Percentiles rank a stretch among this genome's conserved stretches.
phyloP scores from a whole-genome alignment of 164 flowering plant genomes.

The Vitis cinerea region DNA sequence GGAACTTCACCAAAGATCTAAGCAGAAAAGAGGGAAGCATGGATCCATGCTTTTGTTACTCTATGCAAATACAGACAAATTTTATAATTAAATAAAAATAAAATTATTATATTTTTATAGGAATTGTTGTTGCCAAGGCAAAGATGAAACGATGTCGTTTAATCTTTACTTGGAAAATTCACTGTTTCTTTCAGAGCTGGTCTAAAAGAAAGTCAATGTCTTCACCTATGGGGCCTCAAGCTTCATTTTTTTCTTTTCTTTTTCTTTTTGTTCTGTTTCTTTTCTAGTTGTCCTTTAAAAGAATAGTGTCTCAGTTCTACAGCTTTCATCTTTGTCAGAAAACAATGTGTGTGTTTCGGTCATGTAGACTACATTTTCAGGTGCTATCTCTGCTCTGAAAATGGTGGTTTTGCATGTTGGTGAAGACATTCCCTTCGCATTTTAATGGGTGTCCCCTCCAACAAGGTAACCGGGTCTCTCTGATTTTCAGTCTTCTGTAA shows the following conservation, averaged over 20 bases:
- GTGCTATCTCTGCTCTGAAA: conserved; percentile 11
- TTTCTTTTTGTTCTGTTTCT: conserved; percentile 10
- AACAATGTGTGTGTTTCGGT: conserved; percentile 11
- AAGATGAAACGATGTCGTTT: too few species aligned
- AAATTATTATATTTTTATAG: too few species aligned
- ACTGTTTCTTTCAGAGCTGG: too few species aligned
- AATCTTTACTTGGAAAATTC: too few species aligned
- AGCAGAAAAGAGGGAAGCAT: too few species aligned
- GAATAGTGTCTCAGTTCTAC: conserved; percentile 15
- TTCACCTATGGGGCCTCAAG: conserved; percentile 9
- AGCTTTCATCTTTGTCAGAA: conserved; percentile 18
- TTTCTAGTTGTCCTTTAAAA: conserved; percentile 8
- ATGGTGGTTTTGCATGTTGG: conserved; percentile 8
- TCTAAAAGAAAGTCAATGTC: conserved; percentile 6
- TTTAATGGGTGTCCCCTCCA: conserved; percentile 6
- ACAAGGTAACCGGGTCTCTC: conserved; percentile 5
- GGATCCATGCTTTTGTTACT: too few species aligned
- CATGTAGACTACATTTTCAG: conserved; percentile 7
- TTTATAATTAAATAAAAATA: too few species aligned
- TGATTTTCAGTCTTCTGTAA: background rate
- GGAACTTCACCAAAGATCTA: too few species aligned
- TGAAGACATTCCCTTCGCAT: conserved; percentile 1
- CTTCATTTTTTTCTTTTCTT: background rate
- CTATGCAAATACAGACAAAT: too few species aligned
- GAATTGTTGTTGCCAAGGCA: too few species aligned